Percentiles rank a stretch among this genome's conserved stretches.
These are phyloP conservation scores for Pterocarpus santalinus DNA, from an alignment of 306 rosid species.

Conservation along the genomic window DNA sequence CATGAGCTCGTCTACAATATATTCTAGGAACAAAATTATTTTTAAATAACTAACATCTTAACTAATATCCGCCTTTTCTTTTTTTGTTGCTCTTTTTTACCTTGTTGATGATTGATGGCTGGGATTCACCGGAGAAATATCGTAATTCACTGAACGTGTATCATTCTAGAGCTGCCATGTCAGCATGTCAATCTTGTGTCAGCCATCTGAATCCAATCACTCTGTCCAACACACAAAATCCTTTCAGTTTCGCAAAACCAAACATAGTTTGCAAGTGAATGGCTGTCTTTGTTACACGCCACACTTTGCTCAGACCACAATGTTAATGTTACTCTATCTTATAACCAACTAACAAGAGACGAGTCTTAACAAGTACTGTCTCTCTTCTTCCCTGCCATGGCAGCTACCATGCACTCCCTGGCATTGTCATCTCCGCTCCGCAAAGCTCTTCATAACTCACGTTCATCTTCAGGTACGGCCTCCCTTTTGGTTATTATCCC, in stretches of 20 bases:
- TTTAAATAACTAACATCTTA: no score
- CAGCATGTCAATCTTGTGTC: not conserved
- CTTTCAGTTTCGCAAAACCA: no score
- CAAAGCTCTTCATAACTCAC: slow-evolving; percentile 65
- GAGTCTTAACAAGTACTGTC: no score
- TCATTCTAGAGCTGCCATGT: not conserved
- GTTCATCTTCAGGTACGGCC: slow-evolving; percentile 60
- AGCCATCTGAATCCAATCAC: no score
- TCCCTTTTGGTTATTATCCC: not conserved
- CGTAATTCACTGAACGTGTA: no score
- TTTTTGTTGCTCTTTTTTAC: no score
- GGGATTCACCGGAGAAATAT: no score
- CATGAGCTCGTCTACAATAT: no score
- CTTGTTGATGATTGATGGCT: no score
- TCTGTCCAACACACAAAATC: not conserved
- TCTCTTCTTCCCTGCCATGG: slow-evolving; percentile 59
- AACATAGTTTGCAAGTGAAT: slow-evolving; percentile 47
- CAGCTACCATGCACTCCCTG: slow-evolving; percentile 72
- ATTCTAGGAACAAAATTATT: no score
- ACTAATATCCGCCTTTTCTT: no score
- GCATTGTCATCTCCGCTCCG: slow-evolving; percentile 70
- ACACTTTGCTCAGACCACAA: slow-evolving; percentile 58
- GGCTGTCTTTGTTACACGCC: slow-evolving; percentile 78
- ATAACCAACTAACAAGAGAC: not conserved
- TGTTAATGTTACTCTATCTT: not conserved